Conservation (phyloP, 225 moss, liverwort and hornwort genomes). For the Asterella californica region DNA sequence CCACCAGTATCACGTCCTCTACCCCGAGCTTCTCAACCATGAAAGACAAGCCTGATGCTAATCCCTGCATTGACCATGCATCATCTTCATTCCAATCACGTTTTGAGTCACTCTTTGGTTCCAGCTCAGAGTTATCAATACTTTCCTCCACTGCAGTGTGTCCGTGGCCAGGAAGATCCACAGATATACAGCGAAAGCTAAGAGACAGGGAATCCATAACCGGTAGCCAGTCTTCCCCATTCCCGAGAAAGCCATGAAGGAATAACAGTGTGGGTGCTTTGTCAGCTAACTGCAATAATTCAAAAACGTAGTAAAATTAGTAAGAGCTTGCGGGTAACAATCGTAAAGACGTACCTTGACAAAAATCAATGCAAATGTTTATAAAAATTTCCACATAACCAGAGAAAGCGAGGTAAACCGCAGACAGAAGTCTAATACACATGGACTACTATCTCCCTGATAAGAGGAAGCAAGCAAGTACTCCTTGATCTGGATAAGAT, state of each 20-base stretch:
- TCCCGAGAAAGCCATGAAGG: constrained; percentile 92
- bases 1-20: constrained; percentile 57
- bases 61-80: constrained; percentile 52
- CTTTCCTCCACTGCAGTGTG: constrained; percentile 44
- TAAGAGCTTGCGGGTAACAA: background rate
- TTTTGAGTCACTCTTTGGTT: background rate
- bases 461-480: background rate
- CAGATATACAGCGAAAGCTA: constrained; percentile 74
- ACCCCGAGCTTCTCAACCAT: constrained; percentile 43
- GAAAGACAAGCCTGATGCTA: constrained; percentile 54
- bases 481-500: background rate
- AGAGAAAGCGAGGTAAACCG: background rate
- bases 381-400: background rate
- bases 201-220: constrained; percentile 64
- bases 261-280: constrained; percentile 60
- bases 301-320: background rate
- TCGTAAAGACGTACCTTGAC: background rate
- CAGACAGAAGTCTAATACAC: background rate
- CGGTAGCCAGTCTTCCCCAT: constrained; percentile 80
- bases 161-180: constrained; percentile 96
- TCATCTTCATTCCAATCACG: background rate
- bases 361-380: background rate
- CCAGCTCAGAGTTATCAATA: background rate
- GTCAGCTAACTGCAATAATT: constrained; percentile 23
- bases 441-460: background rate